These are phyloP conservation scores for Calonectria fujianensis DNA, from an alignment of 2,329 filamentous ascomycete species.

Conservation along the genomic window DNA sequence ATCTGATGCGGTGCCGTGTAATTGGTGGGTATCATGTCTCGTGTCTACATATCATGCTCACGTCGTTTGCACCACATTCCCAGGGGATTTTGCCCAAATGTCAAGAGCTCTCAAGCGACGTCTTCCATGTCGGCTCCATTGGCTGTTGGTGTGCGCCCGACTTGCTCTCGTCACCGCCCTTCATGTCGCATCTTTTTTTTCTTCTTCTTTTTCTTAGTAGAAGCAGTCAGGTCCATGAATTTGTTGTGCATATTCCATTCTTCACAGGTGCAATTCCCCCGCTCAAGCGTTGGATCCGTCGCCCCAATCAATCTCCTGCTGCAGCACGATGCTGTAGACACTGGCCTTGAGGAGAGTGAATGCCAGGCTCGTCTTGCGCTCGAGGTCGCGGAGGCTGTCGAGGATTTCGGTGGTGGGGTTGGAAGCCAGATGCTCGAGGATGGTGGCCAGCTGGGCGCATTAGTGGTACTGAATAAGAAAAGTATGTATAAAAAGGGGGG, in stretches of 20 bases:
- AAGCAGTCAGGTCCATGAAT: not conserved
- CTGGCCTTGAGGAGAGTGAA: slow-evolving; percentile 98
- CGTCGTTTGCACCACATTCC: not conserved
- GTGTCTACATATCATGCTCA: slow-evolving; percentile 24
- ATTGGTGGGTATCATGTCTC: slow-evolving; percentile 47
- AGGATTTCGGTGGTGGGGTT: slow-evolving; percentile 87
- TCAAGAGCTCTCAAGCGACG: not conserved
- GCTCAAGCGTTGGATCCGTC: slow-evolving; percentile 65
- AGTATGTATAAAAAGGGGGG: not conserved
- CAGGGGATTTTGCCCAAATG: not conserved
- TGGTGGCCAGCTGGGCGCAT: slow-evolving; percentile 71
- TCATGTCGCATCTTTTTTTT: not conserved
- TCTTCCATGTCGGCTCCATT: not conserved
- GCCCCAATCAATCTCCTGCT: slow-evolving; percentile 93
- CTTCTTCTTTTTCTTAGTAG: not conserved
- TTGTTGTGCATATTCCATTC: not conserved
- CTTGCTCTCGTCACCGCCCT: not conserved
- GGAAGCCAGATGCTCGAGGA: slow-evolving; percentile 78
- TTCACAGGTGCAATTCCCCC: slow-evolving; percentile 38
- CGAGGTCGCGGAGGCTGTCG: slow-evolving; percentile 89
- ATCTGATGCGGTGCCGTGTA: slow-evolving; percentile 14
- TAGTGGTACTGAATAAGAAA: slow-evolving; percentile 13
- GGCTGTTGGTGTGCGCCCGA: not conserved
- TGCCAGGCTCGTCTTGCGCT: slow-evolving; percentile 95
- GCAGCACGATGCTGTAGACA: slow-evolving; percentile 98